Conservation (phyloP, 2,329 filamentous ascomycete genomes). For the Orbilia quercus region DNA sequence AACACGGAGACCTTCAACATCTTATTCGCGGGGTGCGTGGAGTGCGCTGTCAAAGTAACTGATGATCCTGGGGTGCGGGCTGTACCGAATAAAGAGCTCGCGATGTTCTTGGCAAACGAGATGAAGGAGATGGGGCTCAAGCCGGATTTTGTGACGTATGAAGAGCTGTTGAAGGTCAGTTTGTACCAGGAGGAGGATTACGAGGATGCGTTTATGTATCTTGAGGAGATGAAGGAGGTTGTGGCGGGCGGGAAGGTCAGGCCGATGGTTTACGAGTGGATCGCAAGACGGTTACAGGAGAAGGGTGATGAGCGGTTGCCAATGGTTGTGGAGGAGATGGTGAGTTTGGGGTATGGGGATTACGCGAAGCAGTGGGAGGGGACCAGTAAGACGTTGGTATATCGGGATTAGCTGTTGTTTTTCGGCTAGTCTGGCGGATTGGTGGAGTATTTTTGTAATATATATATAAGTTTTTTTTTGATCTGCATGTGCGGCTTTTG, state of each 20-base stretch:
- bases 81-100: conserved; percentile 66
- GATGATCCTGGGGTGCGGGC: no score
- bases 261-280: conserved; percentile 61
- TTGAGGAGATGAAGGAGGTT: conserved; percentile 66
- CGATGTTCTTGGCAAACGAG: conserved; percentile 73
- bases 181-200: conserved; percentile 64
- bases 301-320: conserved; percentile 61
- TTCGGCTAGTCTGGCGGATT: conserved; percentile 1
- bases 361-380: conserved; percentile 25
- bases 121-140: conserved; percentile 70
- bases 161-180: conserved; percentile 72
- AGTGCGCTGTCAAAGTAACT: conserved; percentile 35
- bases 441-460: conserved; percentile 16
- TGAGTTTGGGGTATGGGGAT: conserved; percentile 55
- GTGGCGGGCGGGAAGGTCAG: conserved; percentile 57
- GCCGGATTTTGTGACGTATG: conserved; percentile 72
- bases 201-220: conserved; percentile 67
- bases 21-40: conserved; percentile 68
- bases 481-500: not conserved
- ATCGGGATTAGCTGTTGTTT: conserved; percentile 6
- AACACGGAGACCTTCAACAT: conserved; percentile 72
- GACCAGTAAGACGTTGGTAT: conserved; percentile 5
- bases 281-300: conserved; percentile 60
- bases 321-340: conserved; percentile 61
- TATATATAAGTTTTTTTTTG: conserved; percentile 25